Evolutionary conservation across 177 flowering plant genomes (phyloP).

Genomic region (Tripterygium wilfordii): DNA sequence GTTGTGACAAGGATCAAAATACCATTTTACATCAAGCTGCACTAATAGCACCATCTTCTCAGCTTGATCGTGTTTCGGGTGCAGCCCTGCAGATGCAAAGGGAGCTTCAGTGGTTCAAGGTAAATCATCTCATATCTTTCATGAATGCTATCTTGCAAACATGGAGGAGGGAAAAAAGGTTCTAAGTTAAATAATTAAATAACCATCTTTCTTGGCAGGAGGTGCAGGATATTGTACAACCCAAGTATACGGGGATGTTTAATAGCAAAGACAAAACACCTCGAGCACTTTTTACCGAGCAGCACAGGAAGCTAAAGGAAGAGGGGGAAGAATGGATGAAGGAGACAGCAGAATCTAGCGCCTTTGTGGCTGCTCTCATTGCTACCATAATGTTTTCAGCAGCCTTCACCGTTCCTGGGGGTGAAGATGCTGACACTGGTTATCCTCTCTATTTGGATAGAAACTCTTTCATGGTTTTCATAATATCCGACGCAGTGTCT

Average conservation of each 20-base stretch:
- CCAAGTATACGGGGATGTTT: no score
- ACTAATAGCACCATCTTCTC: constrained; percentile 14
- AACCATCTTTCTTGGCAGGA: constrained; percentile 8
- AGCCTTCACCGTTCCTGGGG: constrained; percentile 10
- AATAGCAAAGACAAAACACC: constrained; percentile 16
- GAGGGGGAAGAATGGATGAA: constrained; percentile 19
- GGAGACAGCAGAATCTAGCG: constrained; percentile 11
- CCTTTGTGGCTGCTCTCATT: constrained; percentile 12
- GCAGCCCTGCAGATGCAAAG: constrained; percentile 38
- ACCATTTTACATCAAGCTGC: constrained; percentile 30
- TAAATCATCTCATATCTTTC: not conserved
- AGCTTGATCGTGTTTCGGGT: constrained; percentile 23
- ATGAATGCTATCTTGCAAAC: not conserved
- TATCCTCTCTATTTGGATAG: not conserved
- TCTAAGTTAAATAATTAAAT: no score
- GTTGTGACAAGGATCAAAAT: constrained; percentile 13
- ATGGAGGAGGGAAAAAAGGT: no score
- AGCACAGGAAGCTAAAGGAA: constrained; percentile 5
- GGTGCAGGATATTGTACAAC: constrained; percentile 17
- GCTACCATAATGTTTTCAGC: constrained; percentile 11
- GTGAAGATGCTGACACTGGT: not conserved
- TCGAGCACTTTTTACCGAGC: constrained; percentile 3
- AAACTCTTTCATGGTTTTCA: constrained; percentile 7
- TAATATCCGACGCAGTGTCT: constrained; percentile 2
- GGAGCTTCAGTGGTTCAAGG: constrained; percentile 34